Base-by-base conservation (phyloP, 371 early-diverging fungal species). In the Mucor piriformis region DNA sequence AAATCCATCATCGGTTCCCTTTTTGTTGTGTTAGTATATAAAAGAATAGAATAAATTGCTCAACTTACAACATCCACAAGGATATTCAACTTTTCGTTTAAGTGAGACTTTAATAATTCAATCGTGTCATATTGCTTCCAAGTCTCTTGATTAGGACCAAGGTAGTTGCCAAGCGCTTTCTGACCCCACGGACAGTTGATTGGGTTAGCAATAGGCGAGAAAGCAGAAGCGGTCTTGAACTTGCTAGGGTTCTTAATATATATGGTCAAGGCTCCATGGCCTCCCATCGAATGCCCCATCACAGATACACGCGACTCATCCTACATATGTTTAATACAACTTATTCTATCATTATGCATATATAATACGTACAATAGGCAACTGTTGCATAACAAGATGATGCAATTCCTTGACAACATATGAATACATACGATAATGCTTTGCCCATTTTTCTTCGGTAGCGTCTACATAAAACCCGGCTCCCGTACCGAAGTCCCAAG, bases 281-380 rank as follows among this genome's bases (percentile, higher is more conserved):
- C 95, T 29, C 95, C 95, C 91, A 94, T 92, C 1, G 89, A 88
- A 71, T 94, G 94, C 3, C 95, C 94, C 67, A 87, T 86, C 24
- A 95, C 76, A 10, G 88, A 84, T 2, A 87, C 69, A 49, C 88
- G 87, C 4, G 70, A 56, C 23, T 59, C 62, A 67, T 94, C 92
- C 76, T 85, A 65, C 10, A 27, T 18, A 13, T 16, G 43, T 20
- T 47, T 24, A 0, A n/a, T 11, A 52, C 8, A 12, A 25, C 1
- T 38, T 37, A 3, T 1, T 6, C 2, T 13, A 3, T 12, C n/a
- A 0, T 15, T 23, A 54, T 20, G 40, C 47, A 50, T 32, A 44
- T 2, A 35, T 7, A 18, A 27, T n/a, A 54, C 84, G 73, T 79
- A 85, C 87, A 57, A 93, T 77, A 21, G 84, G 83, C 37, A 92